phyloP scores from a whole-genome alignment of 805 yeast genomes.

The Wickerhamia fluorescens region DNA sequence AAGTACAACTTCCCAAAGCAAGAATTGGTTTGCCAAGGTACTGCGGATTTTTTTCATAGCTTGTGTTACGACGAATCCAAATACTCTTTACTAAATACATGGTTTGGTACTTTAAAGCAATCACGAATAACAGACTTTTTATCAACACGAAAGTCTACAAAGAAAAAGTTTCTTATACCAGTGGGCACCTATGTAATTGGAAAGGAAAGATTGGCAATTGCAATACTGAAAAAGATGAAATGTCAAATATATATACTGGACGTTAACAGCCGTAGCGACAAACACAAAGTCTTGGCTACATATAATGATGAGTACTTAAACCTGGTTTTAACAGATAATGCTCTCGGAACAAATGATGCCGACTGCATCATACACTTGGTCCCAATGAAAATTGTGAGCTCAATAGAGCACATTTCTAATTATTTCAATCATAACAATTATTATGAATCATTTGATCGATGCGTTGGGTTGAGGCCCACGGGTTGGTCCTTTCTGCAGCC shows the following conservation, averaged over 20 bases:
- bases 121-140: slow-evolving; percentile 34
- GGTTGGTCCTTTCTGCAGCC: slow-evolving; percentile 68
- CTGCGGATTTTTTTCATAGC: slow-evolving; percentile 46
- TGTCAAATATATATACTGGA: slow-evolving; percentile 51
- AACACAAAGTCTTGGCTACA: slow-evolving; percentile 33
- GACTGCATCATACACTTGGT: slow-evolving; percentile 54
- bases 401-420: slow-evolving; percentile 36
- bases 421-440: slow-evolving; percentile 44
- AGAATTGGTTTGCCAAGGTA: slow-evolving; percentile 50
- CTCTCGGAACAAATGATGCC: slow-evolving; percentile 33
- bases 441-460: slow-evolving; percentile 42
- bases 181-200: slow-evolving; percentile 93
- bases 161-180: slow-evolving; percentile 45
- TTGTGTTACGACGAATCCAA: slow-evolving; percentile 19
- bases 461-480: slow-evolving; percentile 78
- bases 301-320: slow-evolving; percentile 40
- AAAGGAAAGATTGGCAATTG: slow-evolving; percentile 76
- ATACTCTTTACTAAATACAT: slow-evolving; percentile 17
- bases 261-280: slow-evolving; percentile 38
- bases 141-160: slow-evolving; percentile 10
- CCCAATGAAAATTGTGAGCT: slow-evolving; percentile 51
- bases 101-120: slow-evolving; percentile 31
- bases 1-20: slow-evolving; percentile 74
- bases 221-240: slow-evolving; percentile 44
- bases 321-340: slow-evolving; percentile 20